Evolutionary conservation across 306 rosid genomes (phyloP), one percentile per base, ranked within the genome.

Genomic region (Cucumis hystrix): DNA sequence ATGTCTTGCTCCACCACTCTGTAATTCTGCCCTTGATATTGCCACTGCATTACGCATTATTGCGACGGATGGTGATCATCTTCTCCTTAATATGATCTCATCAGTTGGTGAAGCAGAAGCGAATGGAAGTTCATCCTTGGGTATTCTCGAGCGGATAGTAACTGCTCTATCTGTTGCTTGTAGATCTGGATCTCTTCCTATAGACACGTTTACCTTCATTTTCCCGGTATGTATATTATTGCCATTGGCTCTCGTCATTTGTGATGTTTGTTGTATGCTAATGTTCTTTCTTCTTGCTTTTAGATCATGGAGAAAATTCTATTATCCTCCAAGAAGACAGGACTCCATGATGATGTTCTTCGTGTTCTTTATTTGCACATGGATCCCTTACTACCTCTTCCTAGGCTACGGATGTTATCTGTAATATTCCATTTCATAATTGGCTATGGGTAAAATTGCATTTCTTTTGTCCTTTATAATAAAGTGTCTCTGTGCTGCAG

Each of bases 311-410:
- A 95, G 89, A 80, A 91, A 75, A 86, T 95, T 86, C 85, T 95
- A 79, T 83, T 90, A 76, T 88, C 91, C 91, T 85, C 96, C 74
- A 95, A 87, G 93, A 95, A 90, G 87, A 92, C 97, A 56, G 84
- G 89, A 77, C 91, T 95, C 78, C 99, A 95, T 75, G 89, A 88
- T 56, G 95, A 87, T 0, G 90, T 92, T 81, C 97, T 95, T 83
- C 90, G 82, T 70, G 86, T 92, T 84, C 74, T 92, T 67, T 95
- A 90, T 85, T 77, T 95, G 83, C 99, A 95, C 89, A 86, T 92
- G 87, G 97, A 95, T 89, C 92, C 99, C 45, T 80, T 90, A 61
- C 85, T 95, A 52, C 99, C 99, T 12, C 97, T 95, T 77, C 99
- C 99, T 47, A 86, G 99, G 88, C 85, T 95, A 79, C 92, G 78